Evolutionary conservation across 2,329 filamentous ascomycete species (phyloP).

Genomic region (Fusarium equiseti): DNA sequence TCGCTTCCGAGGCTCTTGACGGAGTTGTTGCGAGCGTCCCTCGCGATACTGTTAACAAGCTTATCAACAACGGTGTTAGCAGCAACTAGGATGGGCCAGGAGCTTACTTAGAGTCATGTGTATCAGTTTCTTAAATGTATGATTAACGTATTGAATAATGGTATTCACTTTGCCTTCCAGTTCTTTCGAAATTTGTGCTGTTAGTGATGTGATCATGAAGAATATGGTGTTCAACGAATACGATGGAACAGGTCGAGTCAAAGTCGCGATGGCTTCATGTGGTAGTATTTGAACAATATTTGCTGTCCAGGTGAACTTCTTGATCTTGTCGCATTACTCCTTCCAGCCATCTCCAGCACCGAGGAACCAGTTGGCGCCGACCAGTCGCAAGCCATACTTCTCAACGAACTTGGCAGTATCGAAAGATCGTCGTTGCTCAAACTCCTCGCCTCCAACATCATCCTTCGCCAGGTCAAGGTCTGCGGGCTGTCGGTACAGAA

Average conservation of each 20-base stretch:
- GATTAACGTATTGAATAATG: conserved; percentile 23
- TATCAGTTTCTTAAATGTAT: conserved; percentile 22
- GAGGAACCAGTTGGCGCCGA: conserved; percentile 60
- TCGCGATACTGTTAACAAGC: conserved; percentile 35
- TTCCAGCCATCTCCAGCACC: conserved; percentile 60
- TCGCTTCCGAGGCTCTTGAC: conserved; percentile 30
- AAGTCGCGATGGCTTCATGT: neutral
- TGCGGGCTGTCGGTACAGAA: conserved; percentile 58
- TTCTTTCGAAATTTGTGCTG: neutral
- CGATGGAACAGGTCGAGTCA: neutral
- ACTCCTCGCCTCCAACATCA: conserved; percentile 62
- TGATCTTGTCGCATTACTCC: conserved; percentile 21
- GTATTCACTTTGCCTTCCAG: neutral
- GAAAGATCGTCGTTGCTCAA: conserved; percentile 59
- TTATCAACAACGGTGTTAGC: conserved; percentile 38
- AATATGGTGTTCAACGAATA: too few relatives aligned
- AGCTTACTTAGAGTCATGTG: neutral
- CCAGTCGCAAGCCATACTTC: conserved; percentile 54
- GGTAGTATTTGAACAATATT: neutral
- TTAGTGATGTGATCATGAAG: neutral
- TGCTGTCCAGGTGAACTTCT: neutral
- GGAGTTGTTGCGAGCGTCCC: conserved; percentile 23
- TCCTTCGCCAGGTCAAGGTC: conserved; percentile 53
- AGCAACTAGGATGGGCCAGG: conserved; percentile 19
- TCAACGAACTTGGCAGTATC: conserved; percentile 55